Base-by-base conservation (phyloP, 352 stramenopile species). In the Phytophthora sp. region DNA sequence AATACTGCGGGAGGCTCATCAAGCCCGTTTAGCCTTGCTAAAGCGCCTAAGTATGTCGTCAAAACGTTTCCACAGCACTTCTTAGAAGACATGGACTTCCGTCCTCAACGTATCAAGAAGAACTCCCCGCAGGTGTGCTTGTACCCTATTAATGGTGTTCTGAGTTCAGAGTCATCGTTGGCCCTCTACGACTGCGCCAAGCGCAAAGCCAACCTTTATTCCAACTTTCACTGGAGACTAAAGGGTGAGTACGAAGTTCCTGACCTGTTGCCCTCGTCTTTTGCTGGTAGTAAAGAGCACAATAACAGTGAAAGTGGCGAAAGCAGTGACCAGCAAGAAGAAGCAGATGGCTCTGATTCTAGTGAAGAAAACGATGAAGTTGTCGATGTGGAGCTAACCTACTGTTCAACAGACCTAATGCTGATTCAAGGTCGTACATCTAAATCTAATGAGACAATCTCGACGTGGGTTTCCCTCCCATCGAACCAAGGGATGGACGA, bases 41-140 rank as follows among this genome's bases (percentile, higher is more conserved):
- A 68, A 31, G 61, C 56, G 20, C 61, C 67, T 3, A 70, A 69
- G 44, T 91, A 82, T 56, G 79, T 90, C 18, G 73, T 94, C 35
- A 92, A 88, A 44, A 96, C 88, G 24, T 96, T 96, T 30, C 88
- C 86, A 11, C 71, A 94, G 57, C 86, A 94, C 38, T 94, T 95
- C 28, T 57, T 95, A n/a, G 63, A 96, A 62, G 84, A 94, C 46
- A 55, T 91, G 49, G 84, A 92, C 53, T 96, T 96, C 34, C 84
- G 88, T 2, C 88, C 88, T 17, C 84, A 92, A 49, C 86, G 88
- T 17, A 86, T 96, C 56, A 92, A 93, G 67, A 92, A 91, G 51
- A 87, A 88, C 57, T 66, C 69, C 1, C 77, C 82, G 3, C 71
- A 83, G 4, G 66, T 88, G 4, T 79, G 79, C 13, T 53, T 96